Percentiles rank a stretch among this genome's conserved stretches.
Evolutionary conservation across 1,284 basidiomycete species (phyloP).

Genomic region (Leccinum solheimii): DNA sequence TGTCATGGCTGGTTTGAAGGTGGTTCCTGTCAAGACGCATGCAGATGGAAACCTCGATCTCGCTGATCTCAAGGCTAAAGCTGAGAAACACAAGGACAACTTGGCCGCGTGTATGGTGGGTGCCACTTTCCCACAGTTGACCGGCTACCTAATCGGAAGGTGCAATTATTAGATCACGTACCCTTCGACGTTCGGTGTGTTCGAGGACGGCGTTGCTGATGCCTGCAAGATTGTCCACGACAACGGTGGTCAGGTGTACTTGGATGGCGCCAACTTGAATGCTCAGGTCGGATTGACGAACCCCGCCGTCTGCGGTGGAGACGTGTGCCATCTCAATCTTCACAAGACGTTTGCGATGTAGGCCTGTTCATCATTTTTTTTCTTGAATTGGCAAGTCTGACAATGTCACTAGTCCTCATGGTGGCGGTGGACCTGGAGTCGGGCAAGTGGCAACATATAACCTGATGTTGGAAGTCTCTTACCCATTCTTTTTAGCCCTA

Average conservation of each 20-base stretch:
- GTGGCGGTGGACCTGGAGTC: slow-evolving; percentile 95
- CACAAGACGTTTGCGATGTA: slow-evolving; percentile 97
- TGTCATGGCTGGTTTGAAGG: slow-evolving; percentile 96
- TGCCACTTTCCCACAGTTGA: slow-evolving; percentile 23
- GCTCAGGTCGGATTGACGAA: slow-evolving; percentile 95
- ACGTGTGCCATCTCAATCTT: slow-evolving; percentile 97
- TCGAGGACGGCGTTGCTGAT: slow-evolving; percentile 89
- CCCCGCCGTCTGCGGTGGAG: slow-evolving; percentile 94
- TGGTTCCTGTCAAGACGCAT: slow-evolving; percentile 90
- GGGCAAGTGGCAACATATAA: slow-evolving; percentile 48
- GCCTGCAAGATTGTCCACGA: slow-evolving; percentile 94
- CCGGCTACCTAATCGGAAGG: background rate
- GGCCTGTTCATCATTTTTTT: slow-evolving; percentile 14
- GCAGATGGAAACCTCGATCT: slow-evolving; percentile 89
- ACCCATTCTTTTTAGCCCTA: slow-evolving; percentile 60
- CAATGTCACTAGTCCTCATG: slow-evolving; percentile 72
- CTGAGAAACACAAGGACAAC: slow-evolving; percentile 87
- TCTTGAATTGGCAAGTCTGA: slow-evolving; percentile 7
- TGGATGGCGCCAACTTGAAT: slow-evolving; percentile 97
- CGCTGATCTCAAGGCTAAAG: slow-evolving; percentile 83
- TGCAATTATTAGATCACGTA: slow-evolving; percentile 72
- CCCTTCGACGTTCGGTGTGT: slow-evolving; percentile 96
- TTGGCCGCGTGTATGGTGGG: slow-evolving; percentile 94
- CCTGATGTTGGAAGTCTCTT: background rate
- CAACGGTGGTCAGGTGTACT: slow-evolving; percentile 95